Conservation (phyloP, 2,329 filamentous ascomycete species). For the Talaromyces sp. region DNA sequence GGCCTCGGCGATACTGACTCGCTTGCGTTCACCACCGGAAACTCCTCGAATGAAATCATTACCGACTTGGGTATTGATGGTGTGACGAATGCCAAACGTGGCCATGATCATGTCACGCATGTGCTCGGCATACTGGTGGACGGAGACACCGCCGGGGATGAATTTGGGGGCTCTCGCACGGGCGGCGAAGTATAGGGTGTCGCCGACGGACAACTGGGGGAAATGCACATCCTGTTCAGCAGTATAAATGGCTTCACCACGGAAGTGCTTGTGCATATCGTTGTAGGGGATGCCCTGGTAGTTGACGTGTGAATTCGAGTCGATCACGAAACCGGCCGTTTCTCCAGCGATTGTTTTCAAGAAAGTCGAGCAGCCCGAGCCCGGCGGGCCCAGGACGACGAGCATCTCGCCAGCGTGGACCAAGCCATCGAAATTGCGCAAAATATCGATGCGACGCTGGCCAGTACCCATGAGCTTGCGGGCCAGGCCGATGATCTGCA, state of each 20-base stretch:
- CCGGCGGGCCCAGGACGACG: conserved; percentile 49
- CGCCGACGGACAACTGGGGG: conserved; percentile 68
- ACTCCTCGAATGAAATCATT: conserved; percentile 58
- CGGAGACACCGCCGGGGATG: conserved; percentile 32
- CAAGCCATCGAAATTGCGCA: conserved; percentile 59
- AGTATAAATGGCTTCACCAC: conserved; percentile 81
- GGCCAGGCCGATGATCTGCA: conserved; percentile 28
- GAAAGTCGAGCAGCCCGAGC: conserved; percentile 66
- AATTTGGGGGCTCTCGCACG: conserved; percentile 51
- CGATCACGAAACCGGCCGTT: conserved; percentile 68
- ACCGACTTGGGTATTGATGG: conserved; percentile 42
- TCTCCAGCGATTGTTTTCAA: conserved; percentile 78
- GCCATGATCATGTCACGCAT: conserved; percentile 43
- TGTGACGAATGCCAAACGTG: conserved; percentile 45
- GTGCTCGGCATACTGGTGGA: conserved; percentile 38
- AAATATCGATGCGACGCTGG: conserved; percentile 52
- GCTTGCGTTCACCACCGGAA: conserved; percentile 55
- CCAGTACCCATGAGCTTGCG: conserved; percentile 28
- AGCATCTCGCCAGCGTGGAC: conserved; percentile 54
- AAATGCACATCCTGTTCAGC: conserved; percentile 82
- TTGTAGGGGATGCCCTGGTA: conserved; percentile 53
- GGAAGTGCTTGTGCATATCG: conserved; percentile 69
- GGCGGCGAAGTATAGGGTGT: conserved; percentile 73
- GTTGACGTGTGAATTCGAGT: conserved; percentile 65
- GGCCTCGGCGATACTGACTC: conserved; percentile 56